phyloP scores from a whole-genome alignment of 2,329 filamentous ascomycete genomes.

The Beauveria australis region DNA sequence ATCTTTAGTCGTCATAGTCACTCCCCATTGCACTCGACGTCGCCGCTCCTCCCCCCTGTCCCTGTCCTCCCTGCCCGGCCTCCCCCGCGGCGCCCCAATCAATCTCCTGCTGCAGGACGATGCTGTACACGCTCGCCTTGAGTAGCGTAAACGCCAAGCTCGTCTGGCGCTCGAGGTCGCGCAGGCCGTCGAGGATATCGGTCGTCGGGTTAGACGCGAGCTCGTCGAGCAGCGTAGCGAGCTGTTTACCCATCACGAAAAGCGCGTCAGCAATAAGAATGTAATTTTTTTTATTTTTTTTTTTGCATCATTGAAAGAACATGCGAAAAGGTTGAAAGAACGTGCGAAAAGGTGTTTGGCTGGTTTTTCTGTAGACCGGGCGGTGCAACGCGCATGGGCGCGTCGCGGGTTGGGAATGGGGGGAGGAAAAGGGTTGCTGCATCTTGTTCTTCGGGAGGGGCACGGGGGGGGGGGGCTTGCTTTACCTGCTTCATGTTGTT shows the following conservation, averaged over 20 bases:
- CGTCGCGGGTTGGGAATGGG: neutral
- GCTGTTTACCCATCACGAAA: slow-evolving; percentile 28
- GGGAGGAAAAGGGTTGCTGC: too few relatives aligned
- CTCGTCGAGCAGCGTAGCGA: slow-evolving; percentile 51
- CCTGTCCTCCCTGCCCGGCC: slow-evolving; percentile 22
- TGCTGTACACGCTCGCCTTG: slow-evolving; percentile 97
- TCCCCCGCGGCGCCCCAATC: slow-evolving; percentile 54
- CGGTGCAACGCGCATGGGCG: neutral
- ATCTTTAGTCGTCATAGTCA: neutral
- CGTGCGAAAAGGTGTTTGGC: too few relatives aligned
- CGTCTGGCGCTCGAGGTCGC: slow-evolving; percentile 88
- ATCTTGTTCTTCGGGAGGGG: too few relatives aligned
- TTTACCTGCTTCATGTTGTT: slow-evolving; percentile 83
- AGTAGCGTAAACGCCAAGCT: slow-evolving; percentile 89
- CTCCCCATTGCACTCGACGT: slow-evolving; percentile 5
- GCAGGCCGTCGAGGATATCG: slow-evolving; percentile 76
- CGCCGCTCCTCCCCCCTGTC: slow-evolving; percentile 10
- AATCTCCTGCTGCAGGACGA: slow-evolving; percentile 96
- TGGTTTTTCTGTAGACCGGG: too few relatives aligned
- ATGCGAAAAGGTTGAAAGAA: too few relatives aligned
- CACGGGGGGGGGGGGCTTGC: too few relatives aligned
- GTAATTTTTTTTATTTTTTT: too few relatives aligned
- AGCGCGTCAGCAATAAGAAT: too few relatives aligned
- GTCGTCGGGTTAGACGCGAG: slow-evolving; percentile 65
- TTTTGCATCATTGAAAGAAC: too few relatives aligned